Base-by-base conservation (phyloP, 1,139 yeast genomes). In the Scheffersomyces parashehatae region DNA sequence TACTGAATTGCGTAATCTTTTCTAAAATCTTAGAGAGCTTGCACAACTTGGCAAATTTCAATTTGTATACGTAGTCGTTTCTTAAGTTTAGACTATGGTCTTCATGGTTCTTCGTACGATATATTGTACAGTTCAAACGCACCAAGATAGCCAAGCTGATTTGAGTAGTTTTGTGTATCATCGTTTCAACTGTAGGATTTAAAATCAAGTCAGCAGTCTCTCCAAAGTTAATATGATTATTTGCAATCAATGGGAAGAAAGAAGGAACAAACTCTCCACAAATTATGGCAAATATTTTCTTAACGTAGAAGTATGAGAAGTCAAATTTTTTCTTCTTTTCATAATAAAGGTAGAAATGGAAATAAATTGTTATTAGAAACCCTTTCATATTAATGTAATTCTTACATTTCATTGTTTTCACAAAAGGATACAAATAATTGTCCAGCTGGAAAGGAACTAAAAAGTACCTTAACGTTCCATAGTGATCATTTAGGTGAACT, bases 151-250 rank as follows among this genome's bases (percentile, higher is more conserved):
- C 57, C 40, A 71, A 56, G 35, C 52, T 54, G 12, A 67, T 41
- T 43, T 67, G 74, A 31, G 59, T 58, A 2, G 59, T 49, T 44
- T 62, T 66, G 43, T 70, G 77, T 34, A 67, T 56, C 47, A 64
- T 46, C 8, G 54, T 45, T 40, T 67, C 62, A 3, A 69, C 36
- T 3, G 60, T 42, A 2, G 77, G 77, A 44, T 63, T 72, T 42
- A 73, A 49, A 9, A 72, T 56, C 40, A 71, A 54, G 50, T 70
- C 75, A 0, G 77, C 62, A 5, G 58, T 57, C 10, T 60, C 61
- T 3, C 72, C 76, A 50, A 73, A 71, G 44, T 65, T 60, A 3
- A 51, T 45, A 29, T 57, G 53, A 46, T 64, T 67, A 37, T 63
- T 60, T 36, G 47, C 45, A 37, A 70, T 55, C 35, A 73, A 53